Percentiles rank a stretch among this genome's conserved stretches.
phyloP scores from a whole-genome alignment of 192 early-diverging fungal genomes.

The Entomortierella parvispora region DNA sequence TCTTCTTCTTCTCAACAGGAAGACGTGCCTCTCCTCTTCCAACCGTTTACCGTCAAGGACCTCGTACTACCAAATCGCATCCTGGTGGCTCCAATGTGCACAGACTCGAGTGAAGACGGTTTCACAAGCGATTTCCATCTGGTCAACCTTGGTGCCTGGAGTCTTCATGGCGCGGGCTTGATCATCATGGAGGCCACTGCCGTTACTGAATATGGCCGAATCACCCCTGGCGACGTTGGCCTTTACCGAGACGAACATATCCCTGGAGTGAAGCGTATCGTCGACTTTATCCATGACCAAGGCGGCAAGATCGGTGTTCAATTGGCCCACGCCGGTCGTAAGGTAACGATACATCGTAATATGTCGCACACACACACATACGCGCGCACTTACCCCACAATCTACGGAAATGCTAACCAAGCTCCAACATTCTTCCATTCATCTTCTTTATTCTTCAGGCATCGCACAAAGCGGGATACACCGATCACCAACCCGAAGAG shows the following conservation, averaged over 20 bases:
- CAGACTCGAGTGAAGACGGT: conserved; percentile 73
- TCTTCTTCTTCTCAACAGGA: conserved; percentile 16
- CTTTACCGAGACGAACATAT: conserved; percentile 85
- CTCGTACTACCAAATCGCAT: conserved; percentile 80
- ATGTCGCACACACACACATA: too few species aligned
- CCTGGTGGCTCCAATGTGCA: conserved; percentile 85
- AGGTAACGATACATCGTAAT: conserved; percentile 66
- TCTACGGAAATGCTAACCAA: neutral
- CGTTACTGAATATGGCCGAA: conserved; percentile 78
- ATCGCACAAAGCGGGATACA: conserved; percentile 17
- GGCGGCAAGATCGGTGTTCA: conserved; percentile 75
- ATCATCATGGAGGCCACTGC: conserved; percentile 82
- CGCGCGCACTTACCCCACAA: too few species aligned
- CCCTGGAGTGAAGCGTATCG: conserved; percentile 61
- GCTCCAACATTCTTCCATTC: neutral
- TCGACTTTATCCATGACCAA: conserved; percentile 68
- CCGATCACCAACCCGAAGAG: conserved; percentile 36
- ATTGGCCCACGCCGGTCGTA: conserved; percentile 85
- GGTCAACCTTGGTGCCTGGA: conserved; percentile 69
- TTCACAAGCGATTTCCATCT: conserved; percentile 70
- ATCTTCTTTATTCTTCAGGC: too few species aligned
- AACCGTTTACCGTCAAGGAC: conserved; percentile 70
- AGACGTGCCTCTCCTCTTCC: conserved; percentile 58
- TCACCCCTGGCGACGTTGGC: conserved; percentile 79
- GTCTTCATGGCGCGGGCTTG: conserved; percentile 81